Conservation (phyloP, 2,329 filamentous ascomycete species). For the Aspergillus tamarii region DNA sequence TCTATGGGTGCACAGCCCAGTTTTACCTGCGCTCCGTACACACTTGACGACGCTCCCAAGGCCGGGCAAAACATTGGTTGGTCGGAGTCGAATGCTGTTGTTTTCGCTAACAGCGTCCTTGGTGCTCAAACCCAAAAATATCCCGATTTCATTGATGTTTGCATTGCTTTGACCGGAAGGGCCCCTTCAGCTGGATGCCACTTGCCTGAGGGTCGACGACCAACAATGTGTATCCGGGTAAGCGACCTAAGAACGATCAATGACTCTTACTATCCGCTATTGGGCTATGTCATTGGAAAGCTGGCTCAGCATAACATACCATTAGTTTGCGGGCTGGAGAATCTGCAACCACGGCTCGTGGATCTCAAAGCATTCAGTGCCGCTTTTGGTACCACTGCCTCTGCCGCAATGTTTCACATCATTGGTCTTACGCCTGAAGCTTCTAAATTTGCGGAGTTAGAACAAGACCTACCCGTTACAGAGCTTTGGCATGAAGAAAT, state of each 20-base stretch:
- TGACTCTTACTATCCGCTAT: conserved; percentile 43
- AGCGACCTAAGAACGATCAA: conserved; percentile 22
- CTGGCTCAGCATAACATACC: conserved; percentile 38
- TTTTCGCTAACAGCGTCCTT: conserved; percentile 52
- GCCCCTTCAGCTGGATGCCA: conserved; percentile 36
- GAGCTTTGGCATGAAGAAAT: conserved; percentile 12
- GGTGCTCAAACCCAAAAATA: conserved; percentile 51
- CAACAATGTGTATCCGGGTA: conserved; percentile 7
- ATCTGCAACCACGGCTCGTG: conserved; percentile 22
- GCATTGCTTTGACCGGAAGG: conserved; percentile 47
- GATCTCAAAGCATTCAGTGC: conserved; percentile 51
- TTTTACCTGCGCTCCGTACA: conserved; percentile 52
- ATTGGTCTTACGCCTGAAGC: conserved; percentile 46
- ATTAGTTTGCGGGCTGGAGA: conserved; percentile 40
- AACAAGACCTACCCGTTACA: conserved; percentile 6
- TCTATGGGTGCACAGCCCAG: conserved; percentile 46
- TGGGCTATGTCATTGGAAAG: conserved; percentile 44
- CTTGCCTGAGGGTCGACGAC: conserved; percentile 25
- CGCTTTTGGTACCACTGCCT: conserved; percentile 48
- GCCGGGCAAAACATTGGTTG: conserved; percentile 48
- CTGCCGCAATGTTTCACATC: conserved; percentile 52
- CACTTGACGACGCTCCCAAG: conserved; percentile 39
- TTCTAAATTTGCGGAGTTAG: conserved; percentile 11
- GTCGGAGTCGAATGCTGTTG: conserved; percentile 52
- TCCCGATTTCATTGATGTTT: conserved; percentile 51